Percentiles rank a stretch among this genome's conserved stretches.
These are phyloP conservation scores for Exobasidium cylindrosporum DNA, from an alignment of 1,284 basidiomycete genomes.

Conservation along the genomic window DNA sequence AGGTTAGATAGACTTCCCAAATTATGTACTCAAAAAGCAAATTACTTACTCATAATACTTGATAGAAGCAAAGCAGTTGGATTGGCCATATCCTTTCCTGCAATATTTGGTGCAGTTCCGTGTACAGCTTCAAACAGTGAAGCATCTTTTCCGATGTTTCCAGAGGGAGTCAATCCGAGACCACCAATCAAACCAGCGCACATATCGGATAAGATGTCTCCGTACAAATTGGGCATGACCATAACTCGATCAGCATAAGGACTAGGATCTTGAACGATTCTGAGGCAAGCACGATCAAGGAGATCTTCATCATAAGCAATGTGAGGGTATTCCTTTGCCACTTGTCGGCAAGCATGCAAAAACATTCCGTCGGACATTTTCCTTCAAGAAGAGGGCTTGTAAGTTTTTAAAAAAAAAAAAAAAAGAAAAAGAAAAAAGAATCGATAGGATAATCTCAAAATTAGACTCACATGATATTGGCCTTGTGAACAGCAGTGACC, in stretches of 20 bases:
- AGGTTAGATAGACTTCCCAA: no score
- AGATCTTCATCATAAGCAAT: constrained; percentile 95
- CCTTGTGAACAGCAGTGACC: constrained; percentile 99
- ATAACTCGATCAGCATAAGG: constrained; percentile 96
- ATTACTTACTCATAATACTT: constrained; percentile 73
- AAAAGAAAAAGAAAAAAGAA: neutral
- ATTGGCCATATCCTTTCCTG: constrained; percentile 83
- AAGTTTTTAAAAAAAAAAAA: neutral
- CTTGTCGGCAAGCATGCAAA: constrained; percentile 91
- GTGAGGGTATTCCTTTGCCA: constrained; percentile 92
- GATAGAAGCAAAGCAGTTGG: constrained; percentile 92
- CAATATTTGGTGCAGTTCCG: constrained; percentile 64
- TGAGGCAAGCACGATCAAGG: constrained; percentile 91
- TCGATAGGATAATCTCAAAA: no score
- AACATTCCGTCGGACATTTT: constrained; percentile 99
- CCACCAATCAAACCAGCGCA: constrained; percentile 98
- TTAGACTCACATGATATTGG: constrained; percentile 84
- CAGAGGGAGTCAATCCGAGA: constrained; percentile 93
- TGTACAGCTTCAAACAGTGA: constrained; percentile 99
- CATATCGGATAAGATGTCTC: constrained; percentile 96
- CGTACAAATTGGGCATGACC: constrained; percentile 97
- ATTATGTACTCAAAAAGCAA: neutral
- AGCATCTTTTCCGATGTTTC: constrained; percentile 96
- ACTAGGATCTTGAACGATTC: constrained; percentile 74
- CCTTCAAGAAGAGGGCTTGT: constrained; percentile 53